phyloP scores from a whole-genome alignment of 2,329 filamentous ascomycete genomes.

The Pezicula rhizophila region DNA sequence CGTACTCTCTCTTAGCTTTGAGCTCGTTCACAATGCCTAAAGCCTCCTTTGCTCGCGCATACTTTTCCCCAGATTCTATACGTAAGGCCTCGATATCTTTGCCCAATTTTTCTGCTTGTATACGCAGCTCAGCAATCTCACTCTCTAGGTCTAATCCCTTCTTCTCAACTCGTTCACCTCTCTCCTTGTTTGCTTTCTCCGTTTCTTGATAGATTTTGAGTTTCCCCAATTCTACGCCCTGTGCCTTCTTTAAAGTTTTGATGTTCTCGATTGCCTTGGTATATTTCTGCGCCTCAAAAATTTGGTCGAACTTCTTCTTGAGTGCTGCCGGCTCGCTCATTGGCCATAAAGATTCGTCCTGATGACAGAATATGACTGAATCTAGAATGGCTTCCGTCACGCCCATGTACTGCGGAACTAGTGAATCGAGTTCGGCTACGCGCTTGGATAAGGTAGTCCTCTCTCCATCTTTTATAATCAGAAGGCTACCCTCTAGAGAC shows the following conservation, averaged over 20 bases:
- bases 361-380: conserved; percentile 96
- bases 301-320: conserved; percentile 95
- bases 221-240: conserved; percentile 67
- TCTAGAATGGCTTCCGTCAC: conserved; percentile 88
- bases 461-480: conserved; percentile 75
- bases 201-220: conserved; percentile 71
- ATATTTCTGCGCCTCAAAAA: conserved; percentile 95
- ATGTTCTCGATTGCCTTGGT: conserved; percentile 97
- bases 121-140: conserved; percentile 57
- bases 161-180: conserved; percentile 66
- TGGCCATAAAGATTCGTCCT: conserved; percentile 96
- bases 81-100: conserved; percentile 56
- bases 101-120: conserved; percentile 52
- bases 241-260: conserved; percentile 76
- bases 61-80: conserved; percentile 53
- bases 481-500: conserved; percentile 74
- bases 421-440: conserved; percentile 72
- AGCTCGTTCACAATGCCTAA: conserved; percentile 70
- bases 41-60: conserved; percentile 67
- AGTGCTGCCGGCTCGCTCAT: conserved; percentile 80
- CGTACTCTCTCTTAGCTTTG: conserved; percentile 69
- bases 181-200: conserved; percentile 78
- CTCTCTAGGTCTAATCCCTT: conserved; percentile 56
- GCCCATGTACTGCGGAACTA: conserved; percentile 80
- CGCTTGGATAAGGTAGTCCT: conserved; percentile 72